Evolutionary conservation across 2,329 filamentous ascomycete genomes (phyloP), one percentile per base, ranked within the genome.

Genomic region (Hypoxylon rubiginosum): DNA sequence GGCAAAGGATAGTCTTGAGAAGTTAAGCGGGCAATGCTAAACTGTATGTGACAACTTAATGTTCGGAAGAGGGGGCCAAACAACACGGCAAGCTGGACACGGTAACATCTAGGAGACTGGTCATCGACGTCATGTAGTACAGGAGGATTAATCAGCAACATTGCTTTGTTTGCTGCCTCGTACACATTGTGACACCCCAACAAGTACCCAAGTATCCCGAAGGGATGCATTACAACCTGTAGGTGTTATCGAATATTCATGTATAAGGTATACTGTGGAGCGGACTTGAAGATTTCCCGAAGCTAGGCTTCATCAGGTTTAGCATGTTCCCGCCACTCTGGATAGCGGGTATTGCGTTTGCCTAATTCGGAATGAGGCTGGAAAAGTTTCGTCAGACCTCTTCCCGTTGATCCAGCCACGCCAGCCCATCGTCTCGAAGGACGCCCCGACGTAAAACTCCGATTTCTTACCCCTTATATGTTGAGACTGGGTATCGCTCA

Each of bases 301-400:
- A 15, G 6, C 24, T 49, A 24, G 24, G 15, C 46, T 8, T 26
- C 24, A 5, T 49, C 26, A 30, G n/a, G 26, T 28, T n/a, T 51
- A 51, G 28, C n/a, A 30, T 5, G n/a, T n/a, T 32, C 63, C 63
- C n/a, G 39, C 11, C 8, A 9, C n/a, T 19, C 39, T 43, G 39
- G 39, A 43, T 21, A 10, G 3, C 39, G 3, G 11, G 15, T 1
- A 11, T 39, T 3, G 15, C 15, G 11, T n/a, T 15, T 39, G 13
- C 34, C 34, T 39, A 39, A 39, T 39, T 3, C 4, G 34, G 34
- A 39, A n/a, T 39, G 34, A 39, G 34, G 34, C 34, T 39, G 13
- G 34, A 39, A 39, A 39, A 13, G 15, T 15, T 7, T n/a, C 32
- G 1, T 36, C 32, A 36, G 11, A 36, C 32, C 10, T 11, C 32